Evolutionary conservation across 1,139 yeast genomes (phyloP).

Genomic region (Sugiyamaella grinbergsii): DNA sequence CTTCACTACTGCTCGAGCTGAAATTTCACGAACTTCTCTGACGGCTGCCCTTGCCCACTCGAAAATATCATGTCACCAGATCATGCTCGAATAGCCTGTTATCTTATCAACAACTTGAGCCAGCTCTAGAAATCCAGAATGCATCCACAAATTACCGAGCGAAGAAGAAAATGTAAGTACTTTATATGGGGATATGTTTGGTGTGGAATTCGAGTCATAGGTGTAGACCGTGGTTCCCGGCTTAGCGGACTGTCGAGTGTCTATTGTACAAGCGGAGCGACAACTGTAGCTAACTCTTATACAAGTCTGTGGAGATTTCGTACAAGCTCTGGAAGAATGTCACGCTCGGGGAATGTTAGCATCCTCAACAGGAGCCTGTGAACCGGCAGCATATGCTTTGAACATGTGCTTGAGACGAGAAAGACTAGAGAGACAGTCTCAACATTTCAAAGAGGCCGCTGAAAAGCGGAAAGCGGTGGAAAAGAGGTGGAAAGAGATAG

Average conservation of each 20-base stretch:
- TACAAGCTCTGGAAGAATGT: slow-evolving; percentile 88
- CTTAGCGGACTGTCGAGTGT: too few relatives aligned
- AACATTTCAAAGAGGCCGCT: slow-evolving; percentile 58
- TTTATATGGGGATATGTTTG: too few relatives aligned
- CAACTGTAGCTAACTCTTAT: slow-evolving; percentile 1
- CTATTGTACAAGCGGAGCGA: neutral
- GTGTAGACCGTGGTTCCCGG: too few relatives aligned
- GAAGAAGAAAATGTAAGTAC: slow-evolving; percentile 34
- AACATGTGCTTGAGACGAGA: slow-evolving; percentile 78
- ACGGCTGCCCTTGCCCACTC: slow-evolving; percentile 12
- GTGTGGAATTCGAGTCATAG: too few relatives aligned
- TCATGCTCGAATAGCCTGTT: neutral
- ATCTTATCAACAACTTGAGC: neutral
- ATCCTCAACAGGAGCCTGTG: slow-evolving; percentile 83
- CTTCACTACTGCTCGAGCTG: too few relatives aligned
- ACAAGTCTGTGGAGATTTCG: slow-evolving; percentile 71
- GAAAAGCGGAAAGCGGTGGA: slow-evolving; percentile 59
- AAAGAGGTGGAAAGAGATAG: slow-evolving; percentile 58
- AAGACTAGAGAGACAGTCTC: slow-evolving; percentile 66
- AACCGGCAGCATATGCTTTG: slow-evolving; percentile 78
- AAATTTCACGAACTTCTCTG: slow-evolving; percentile 4
- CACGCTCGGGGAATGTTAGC: slow-evolving; percentile 71
- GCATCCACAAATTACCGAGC: slow-evolving; percentile 38
- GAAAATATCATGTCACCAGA: slow-evolving; percentile 7
- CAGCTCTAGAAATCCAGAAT: slow-evolving; percentile 19